Evolutionary conservation across 2,329 filamentous ascomycete genomes (phyloP).

Genomic region (Davidsoniella eucalypti): DNA sequence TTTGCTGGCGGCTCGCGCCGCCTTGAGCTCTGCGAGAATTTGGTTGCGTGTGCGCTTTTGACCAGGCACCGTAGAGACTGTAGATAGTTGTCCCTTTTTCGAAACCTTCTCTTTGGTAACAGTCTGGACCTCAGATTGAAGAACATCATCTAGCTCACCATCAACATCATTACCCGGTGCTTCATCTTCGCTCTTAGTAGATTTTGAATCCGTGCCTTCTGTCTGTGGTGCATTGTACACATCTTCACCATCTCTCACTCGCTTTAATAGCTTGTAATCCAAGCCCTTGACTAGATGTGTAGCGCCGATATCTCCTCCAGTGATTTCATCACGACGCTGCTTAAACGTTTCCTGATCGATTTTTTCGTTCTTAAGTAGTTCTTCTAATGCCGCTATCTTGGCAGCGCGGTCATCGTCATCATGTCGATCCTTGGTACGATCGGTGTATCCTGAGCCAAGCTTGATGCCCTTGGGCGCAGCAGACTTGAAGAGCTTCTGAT

Average conservation of each 20-base stretch:
- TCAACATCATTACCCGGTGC: slow-evolving; percentile 35
- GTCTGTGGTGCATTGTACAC: slow-evolving; percentile 29
- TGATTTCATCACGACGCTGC: slow-evolving; percentile 55
- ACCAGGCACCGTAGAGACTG: slow-evolving; percentile 32
- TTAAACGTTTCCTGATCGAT: slow-evolving; percentile 71
- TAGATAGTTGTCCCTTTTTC: slow-evolving; percentile 43
- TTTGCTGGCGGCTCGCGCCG: slow-evolving; percentile 42
- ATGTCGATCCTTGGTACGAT: slow-evolving; percentile 54
- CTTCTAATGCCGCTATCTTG: slow-evolving; percentile 62
- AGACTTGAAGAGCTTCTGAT: slow-evolving; percentile 59
- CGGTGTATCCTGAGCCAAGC: slow-evolving; percentile 65
- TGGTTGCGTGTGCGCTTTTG: slow-evolving; percentile 49
- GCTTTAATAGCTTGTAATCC: slow-evolving; percentile 64
- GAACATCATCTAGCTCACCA: slow-evolving; percentile 45
- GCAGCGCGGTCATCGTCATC: slow-evolving; percentile 39
- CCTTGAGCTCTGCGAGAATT: slow-evolving; percentile 50
- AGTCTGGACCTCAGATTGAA: slow-evolving; percentile 36
- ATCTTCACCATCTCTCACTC: slow-evolving; percentile 53
- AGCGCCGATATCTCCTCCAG: slow-evolving; percentile 62
- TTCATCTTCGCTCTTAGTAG: slow-evolving; percentile 41
- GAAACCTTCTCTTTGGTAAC: slow-evolving; percentile 32
- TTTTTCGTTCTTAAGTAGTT: slow-evolving; percentile 66
- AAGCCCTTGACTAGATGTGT: slow-evolving; percentile 87
- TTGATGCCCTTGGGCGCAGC: slow-evolving; percentile 70
- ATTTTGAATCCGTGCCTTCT: slow-evolving; percentile 14